Evolutionary conservation across 179 eudicot species (phyloP).

Genomic region (Nepenthes alata): DNA sequence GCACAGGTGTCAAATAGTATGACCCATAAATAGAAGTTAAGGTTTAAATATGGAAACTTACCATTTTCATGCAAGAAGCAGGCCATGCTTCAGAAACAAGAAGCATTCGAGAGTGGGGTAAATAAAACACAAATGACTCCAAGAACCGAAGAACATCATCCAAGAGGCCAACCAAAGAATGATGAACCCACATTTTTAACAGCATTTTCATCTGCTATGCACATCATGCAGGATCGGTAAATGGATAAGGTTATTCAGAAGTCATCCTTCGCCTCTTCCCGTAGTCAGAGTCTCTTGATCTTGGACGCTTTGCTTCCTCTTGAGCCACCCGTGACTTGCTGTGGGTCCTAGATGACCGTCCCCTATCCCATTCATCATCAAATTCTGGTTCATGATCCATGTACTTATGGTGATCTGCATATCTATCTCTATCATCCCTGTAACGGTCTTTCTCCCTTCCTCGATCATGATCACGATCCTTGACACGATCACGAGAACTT

Average conservation of each 20-base stretch:
- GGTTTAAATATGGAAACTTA: not conserved
- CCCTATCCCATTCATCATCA: constrained; percentile 73
- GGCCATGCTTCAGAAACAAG: constrained; percentile 9
- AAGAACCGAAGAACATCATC: constrained; percentile 1
- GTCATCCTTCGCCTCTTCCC: constrained; percentile 61
- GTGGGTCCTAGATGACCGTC: constrained; percentile 61
- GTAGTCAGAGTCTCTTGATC: constrained; percentile 72
- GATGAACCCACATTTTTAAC: no score
- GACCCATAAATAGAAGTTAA: not conserved
- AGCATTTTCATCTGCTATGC: not conserved
- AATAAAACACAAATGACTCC: not conserved
- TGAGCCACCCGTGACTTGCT: constrained; percentile 39
- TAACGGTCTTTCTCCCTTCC: constrained; percentile 49
- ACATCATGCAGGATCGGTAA: not conserved
- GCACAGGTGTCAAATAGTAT: no score
- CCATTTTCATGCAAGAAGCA: constrained; percentile 2
- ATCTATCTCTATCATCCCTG: constrained; percentile 55
- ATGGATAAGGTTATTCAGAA: constrained; percentile 28
- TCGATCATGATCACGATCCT: constrained; percentile 31
- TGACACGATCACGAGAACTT: constrained; percentile 34
- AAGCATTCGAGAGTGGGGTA: constrained; percentile 2
- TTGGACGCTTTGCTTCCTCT: constrained; percentile 55
- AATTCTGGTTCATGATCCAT: constrained; percentile 56
- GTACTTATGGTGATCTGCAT: constrained; percentile 55
- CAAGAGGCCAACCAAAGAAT: constrained; percentile 2